Evolutionary conservation across 1,139 yeast species (phyloP).

Genomic region (Zygosaccharomyces pseudobailii): DNA sequence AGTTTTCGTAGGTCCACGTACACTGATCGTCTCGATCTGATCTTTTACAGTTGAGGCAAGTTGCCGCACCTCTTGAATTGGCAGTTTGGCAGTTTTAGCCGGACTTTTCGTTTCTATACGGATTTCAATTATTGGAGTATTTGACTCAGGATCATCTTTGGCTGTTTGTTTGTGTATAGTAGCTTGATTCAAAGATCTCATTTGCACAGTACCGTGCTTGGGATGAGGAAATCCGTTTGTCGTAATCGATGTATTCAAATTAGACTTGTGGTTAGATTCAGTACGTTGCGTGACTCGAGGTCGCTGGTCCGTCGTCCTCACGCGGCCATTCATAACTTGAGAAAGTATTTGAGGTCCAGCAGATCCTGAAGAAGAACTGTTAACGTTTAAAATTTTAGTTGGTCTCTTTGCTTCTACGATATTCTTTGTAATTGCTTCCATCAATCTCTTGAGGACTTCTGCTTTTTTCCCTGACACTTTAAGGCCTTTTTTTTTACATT

Average conservation of each 20-base stretch:
- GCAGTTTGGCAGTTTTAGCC: background rate
- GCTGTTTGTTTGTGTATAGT: background rate
- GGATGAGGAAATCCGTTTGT: background rate
- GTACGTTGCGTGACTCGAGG: background rate
- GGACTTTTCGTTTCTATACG: background rate
- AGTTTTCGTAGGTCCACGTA: background rate
- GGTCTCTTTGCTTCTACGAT: background rate
- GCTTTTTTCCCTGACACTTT: conserved; percentile 52
- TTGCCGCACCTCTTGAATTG: background rate
- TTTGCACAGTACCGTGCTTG: background rate
- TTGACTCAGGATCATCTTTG: background rate
- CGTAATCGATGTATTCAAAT: background rate
- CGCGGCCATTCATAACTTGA: too few species aligned
- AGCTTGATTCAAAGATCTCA: background rate
- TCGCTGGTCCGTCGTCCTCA: too few species aligned
- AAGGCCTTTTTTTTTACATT: conserved; percentile 52
- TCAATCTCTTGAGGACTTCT: conserved; percentile 48
- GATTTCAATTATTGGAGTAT: background rate
- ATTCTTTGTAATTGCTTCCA: conserved; percentile 13
- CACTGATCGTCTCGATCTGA: background rate
- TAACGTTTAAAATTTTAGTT: background rate
- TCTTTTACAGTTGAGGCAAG: too few species aligned
- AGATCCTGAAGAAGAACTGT: background rate
- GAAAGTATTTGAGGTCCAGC: background rate
- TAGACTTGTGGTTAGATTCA: background rate